A percentile compares a stretch with the other conserved stretches of the same genome.
phyloP scores from a whole-genome alignment of 352 stramenopile species.

The Pythium scleroteichum region DNA sequence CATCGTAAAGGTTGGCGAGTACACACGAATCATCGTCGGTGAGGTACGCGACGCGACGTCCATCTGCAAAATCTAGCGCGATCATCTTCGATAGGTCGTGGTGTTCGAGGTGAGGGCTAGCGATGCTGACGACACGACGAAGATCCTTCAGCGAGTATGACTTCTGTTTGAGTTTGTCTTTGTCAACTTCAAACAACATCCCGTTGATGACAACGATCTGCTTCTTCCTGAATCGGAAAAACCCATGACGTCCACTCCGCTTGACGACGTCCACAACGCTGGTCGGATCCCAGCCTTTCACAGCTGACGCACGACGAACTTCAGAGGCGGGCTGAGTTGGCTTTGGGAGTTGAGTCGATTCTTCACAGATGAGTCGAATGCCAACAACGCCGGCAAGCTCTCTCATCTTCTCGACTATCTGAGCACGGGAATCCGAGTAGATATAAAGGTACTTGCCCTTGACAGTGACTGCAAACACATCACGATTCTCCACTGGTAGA shows the following conservation, averaged over 20 bases:
- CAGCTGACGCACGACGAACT: neutral
- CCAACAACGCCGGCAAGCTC: slow-evolving; percentile 66
- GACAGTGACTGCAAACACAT: slow-evolving; percentile 60
- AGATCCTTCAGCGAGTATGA: slow-evolving; percentile 59
- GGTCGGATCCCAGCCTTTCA: slow-evolving; percentile 35
- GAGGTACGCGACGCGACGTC: slow-evolving; percentile 58
- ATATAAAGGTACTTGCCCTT: slow-evolving; percentile 74
- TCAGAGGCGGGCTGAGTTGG: slow-evolving; percentile 20
- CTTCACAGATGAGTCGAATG: slow-evolving; percentile 43
- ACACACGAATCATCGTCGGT: slow-evolving; percentile 60
- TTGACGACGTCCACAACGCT: slow-evolving; percentile 59
- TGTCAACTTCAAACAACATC: slow-evolving; percentile 21
- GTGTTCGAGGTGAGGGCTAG: slow-evolving; percentile 11
- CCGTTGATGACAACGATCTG: slow-evolving; percentile 40
- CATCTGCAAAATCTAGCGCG: slow-evolving; percentile 69
- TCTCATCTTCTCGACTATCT: slow-evolving; percentile 68
- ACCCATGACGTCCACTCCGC: slow-evolving; percentile 57
- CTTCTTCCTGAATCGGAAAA: slow-evolving; percentile 58
- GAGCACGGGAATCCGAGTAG: slow-evolving; percentile 60
- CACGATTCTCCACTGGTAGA: slow-evolving; percentile 42
- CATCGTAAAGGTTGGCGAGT: slow-evolving; percentile 67
- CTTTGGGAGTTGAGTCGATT: slow-evolving; percentile 53
- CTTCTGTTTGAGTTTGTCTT: slow-evolving; percentile 36
- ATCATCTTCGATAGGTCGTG: slow-evolving; percentile 33
- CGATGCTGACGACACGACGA: slow-evolving; percentile 48